Evolutionary conservation across 306 rosid genomes (phyloP).

Genomic region (Clitoria ternatea): DNA sequence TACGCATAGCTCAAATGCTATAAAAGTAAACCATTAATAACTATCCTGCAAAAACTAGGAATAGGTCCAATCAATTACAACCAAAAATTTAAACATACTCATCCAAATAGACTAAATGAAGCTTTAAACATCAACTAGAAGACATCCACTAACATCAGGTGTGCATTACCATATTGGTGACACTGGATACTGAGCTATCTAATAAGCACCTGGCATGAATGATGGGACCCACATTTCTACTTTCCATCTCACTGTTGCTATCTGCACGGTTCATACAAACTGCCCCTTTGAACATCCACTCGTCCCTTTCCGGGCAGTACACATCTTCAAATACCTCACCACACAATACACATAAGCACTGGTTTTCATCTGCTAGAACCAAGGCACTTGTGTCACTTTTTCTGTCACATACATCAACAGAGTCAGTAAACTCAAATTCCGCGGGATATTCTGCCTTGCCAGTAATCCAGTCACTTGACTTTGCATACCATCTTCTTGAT

Average conservation of each 20-base stretch:
- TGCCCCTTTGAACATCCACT: constrained; percentile 91
- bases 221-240: constrained; percentile 51
- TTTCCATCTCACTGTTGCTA: constrained; percentile 33
- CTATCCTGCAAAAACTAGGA: too few species aligned
- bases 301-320: constrained; percentile 52
- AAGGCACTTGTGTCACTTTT: constrained; percentile 28
- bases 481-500: constrained; percentile 77
- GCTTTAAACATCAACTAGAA: constrained; percentile 9
- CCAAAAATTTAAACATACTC: background rate
- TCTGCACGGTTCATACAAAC: constrained; percentile 36
- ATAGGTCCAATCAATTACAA: too few species aligned
- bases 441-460: constrained; percentile 43
- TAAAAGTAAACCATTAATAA: too few species aligned
- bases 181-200: constrained; percentile 42
- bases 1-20: too few species aligned
- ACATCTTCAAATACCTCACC: constrained; percentile 85
- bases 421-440: constrained; percentile 28
- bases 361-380: constrained; percentile 74
- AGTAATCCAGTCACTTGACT: constrained; percentile 50
- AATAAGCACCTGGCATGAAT: constrained; percentile 70
- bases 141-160: background rate
- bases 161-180: constrained; percentile 45
- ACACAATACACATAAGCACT: constrained; percentile 69
- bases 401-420: constrained; percentile 22
- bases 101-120: background rate